Conservation (phyloP, 2,329 filamentous ascomycete species). For the Magnaporthiopsis poae region DNA sequence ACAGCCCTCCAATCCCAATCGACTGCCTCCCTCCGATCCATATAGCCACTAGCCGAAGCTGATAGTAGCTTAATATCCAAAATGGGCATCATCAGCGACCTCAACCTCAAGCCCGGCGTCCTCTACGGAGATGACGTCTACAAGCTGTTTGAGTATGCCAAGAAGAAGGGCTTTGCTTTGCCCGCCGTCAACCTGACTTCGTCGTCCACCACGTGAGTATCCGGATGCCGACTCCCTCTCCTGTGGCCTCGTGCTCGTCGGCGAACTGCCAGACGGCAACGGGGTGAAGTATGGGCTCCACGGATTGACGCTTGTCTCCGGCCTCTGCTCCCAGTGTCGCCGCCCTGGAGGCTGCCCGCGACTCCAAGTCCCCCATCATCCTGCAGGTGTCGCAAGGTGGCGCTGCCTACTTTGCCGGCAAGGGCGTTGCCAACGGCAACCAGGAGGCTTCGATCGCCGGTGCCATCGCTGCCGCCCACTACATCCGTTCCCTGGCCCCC, state of each 20-base stretch:
- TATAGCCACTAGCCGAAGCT: not conserved
- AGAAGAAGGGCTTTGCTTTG: constrained; percentile 79
- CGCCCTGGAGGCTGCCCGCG: constrained; percentile 85
- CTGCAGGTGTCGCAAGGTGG: constrained; percentile 90
- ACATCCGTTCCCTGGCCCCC: constrained; percentile 80
- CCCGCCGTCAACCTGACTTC: constrained; percentile 91
- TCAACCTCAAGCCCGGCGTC: constrained; percentile 44
- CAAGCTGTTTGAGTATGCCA: constrained; percentile 77
- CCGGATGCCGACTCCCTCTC: not conserved
- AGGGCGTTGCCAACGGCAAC: constrained; percentile 71
- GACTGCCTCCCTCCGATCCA: not conserved
- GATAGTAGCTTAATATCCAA: constrained; percentile 9
- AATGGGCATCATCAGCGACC: constrained; percentile 27
- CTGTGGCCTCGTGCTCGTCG: too few relatives aligned
- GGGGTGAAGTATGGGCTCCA: not conserved
- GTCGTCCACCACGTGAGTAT: constrained; percentile 48
- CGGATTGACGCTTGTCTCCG: not conserved
- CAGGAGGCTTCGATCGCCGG: constrained; percentile 85
- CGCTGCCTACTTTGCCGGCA: constrained; percentile 84
- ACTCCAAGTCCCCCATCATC: constrained; percentile 83
- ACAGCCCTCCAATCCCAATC: not conserved
- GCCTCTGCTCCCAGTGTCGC: constrained; percentile 41
- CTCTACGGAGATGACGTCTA: constrained; percentile 46
- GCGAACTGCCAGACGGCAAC: too few relatives aligned
- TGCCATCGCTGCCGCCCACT: constrained; percentile 81